Evolutionary conservation across 164 flowering plant species (phyloP).

Genomic region (Cinnamomum chago): DNA sequence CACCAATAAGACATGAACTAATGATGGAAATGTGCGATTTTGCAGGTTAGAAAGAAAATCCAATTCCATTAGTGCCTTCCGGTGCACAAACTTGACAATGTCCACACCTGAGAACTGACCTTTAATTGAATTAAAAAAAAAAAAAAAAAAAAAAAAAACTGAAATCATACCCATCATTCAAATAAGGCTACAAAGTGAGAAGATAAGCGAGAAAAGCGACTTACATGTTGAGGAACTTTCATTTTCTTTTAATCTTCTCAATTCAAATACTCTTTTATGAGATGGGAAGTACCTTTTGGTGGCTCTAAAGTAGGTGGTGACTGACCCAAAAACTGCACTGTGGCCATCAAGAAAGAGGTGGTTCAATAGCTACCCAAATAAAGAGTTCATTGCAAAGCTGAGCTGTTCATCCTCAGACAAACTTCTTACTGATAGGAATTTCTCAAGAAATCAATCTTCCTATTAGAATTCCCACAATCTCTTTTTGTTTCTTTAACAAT

Average conservation of each 20-base stretch:
- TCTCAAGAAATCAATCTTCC: slow-evolving; percentile 53
- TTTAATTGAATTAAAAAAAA: slow-evolving; percentile 10
- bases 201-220: background rate
- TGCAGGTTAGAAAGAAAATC: too few species aligned
- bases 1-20: too few species aligned
- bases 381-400: slow-evolving; percentile 59
- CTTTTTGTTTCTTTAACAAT: slow-evolving; percentile 49
- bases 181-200: slow-evolving; percentile 9
- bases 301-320: slow-evolving; percentile 46
- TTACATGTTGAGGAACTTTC: slow-evolving; percentile 61
- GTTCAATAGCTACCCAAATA: slow-evolving; percentile 72
- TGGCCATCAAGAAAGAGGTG: slow-evolving; percentile 54
- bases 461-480: slow-evolving; percentile 14
- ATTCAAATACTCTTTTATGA: slow-evolving; percentile 35
- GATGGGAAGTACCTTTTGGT: slow-evolving; percentile 36
- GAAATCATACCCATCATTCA: slow-evolving; percentile 11
- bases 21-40: too few species aligned
- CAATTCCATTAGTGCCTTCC: slow-evolving; percentile 59
- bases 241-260: slow-evolving; percentile 76
- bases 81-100: slow-evolving; percentile 66
- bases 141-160: background rate
- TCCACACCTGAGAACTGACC: slow-evolving; percentile 75
- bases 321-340: slow-evolving; percentile 44
- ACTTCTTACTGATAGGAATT: slow-evolving; percentile 39
- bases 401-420: slow-evolving; percentile 64